phyloP scores from a whole-genome alignment of 352 stramenopile genomes.

The Thalassiosira mediterranea region DNA sequence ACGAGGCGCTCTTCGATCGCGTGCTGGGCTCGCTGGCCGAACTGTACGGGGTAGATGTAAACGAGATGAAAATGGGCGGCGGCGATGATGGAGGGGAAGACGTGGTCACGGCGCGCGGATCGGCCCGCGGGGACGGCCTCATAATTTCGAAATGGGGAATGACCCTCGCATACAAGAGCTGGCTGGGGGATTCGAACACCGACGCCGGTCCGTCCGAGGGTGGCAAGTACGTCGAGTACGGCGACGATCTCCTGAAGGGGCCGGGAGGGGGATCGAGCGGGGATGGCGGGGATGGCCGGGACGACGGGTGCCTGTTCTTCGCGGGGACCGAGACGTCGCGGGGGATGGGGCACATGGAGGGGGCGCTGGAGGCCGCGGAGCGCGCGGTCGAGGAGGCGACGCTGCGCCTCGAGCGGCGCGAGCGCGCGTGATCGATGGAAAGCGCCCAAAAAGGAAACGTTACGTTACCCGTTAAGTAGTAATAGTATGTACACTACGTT shows the following conservation, averaged over 20 bases:
- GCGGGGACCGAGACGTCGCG: conserved; percentile 33
- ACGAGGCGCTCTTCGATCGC: conserved; percentile 26
- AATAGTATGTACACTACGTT: too few relatives aligned
- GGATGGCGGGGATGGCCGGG: too few relatives aligned
- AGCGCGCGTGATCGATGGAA: too few relatives aligned
- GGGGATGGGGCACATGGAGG: conserved; percentile 38
- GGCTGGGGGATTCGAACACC: conserved; percentile 26
- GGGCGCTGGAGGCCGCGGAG: conserved; percentile 25
- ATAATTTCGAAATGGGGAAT: conserved; percentile 19
- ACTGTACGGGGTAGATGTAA: conserved; percentile 26
- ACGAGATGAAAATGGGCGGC: conserved; percentile 17
- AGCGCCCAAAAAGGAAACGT: too few relatives aligned
- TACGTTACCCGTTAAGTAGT: too few relatives aligned
- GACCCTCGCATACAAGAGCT: conserved; percentile 37
- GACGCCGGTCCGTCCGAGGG: conserved; percentile 4
- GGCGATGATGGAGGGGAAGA: not conserved
- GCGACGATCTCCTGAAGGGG: conserved; percentile 19
- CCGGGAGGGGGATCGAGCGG: too few relatives aligned
- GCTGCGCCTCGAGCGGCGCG: not conserved
- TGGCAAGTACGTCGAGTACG: conserved; percentile 19
- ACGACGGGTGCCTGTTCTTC: too few relatives aligned
- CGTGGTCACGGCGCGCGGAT: conserved; percentile 4
- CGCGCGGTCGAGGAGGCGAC: conserved; percentile 21
- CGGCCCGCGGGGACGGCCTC: conserved; percentile 13
- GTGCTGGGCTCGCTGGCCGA: conserved; percentile 20